Percentiles rank a stretch among this genome's conserved stretches.
phyloP scores from a whole-genome alignment of 129 eudicot genomes.

The Tagetes patula region DNA sequence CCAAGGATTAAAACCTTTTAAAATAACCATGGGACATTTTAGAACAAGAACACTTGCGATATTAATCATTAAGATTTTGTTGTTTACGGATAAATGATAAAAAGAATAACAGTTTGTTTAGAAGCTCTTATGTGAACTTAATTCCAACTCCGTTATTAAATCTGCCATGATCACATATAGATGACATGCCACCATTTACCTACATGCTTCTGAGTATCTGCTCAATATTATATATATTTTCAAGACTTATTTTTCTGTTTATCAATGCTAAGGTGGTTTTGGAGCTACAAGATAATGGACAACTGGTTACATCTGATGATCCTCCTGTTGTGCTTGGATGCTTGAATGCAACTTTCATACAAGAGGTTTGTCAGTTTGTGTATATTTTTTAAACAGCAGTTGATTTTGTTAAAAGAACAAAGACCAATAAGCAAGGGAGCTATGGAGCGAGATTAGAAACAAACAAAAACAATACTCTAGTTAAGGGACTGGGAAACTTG shows the following conservation, averaged over 20 bases:
- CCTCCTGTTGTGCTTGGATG: conserved; percentile 87
- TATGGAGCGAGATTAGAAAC: not conserved
- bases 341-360: conserved; percentile 60
- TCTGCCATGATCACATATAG: conserved; percentile 2
- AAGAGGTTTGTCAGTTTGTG: conserved; percentile 54
- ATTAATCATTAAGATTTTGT: not conserved
- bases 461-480: not conserved
- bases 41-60: not conserved
- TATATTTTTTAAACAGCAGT: not conserved
- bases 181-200: conserved; percentile 11
- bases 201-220: not conserved
- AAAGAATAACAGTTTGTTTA: not conserved
- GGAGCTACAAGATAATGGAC: conserved; percentile 87
- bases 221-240: not conserved
- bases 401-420: not conserved
- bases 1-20: not conserved
- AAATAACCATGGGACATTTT: not conserved
- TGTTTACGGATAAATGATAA: not conserved
- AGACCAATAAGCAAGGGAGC: not conserved
- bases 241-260: conserved; percentile 12
- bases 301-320: conserved; percentile 80
- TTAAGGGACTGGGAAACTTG: not conserved
- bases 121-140: not conserved
- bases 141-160: not conserved
- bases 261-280: conserved; percentile 59